phyloP scores from a whole-genome alignment of 2,329 filamentous ascomycete genomes.

The Talaromyces sp. region DNA sequence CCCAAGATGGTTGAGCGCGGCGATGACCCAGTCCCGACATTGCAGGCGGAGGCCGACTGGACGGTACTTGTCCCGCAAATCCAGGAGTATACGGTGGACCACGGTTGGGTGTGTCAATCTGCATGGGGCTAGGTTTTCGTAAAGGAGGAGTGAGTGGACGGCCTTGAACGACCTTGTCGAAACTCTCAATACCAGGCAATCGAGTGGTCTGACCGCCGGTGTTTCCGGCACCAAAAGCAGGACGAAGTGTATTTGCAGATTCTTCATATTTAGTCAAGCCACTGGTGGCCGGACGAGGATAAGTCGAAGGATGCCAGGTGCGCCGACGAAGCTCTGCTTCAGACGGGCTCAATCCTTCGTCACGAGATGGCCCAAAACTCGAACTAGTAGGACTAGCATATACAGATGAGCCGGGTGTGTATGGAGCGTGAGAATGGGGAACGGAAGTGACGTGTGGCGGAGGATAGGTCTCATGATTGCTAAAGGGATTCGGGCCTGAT shows the following conservation, averaged over 20 bases:
- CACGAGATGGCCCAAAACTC: slow-evolving; percentile 45
- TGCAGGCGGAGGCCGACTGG: slow-evolving; percentile 38
- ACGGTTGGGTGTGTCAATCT: slow-evolving; percentile 58
- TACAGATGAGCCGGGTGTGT: slow-evolving; percentile 57
- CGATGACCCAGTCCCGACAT: slow-evolving; percentile 45
- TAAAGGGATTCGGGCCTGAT: slow-evolving; percentile 70
- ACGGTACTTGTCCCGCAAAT: slow-evolving; percentile 32
- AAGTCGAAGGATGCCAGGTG: slow-evolving; percentile 77
- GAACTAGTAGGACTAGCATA: slow-evolving; percentile 67
- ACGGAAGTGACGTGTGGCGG: slow-evolving; percentile 55
- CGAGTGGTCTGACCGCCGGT: slow-evolving; percentile 59
- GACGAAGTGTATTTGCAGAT: slow-evolving; percentile 56
- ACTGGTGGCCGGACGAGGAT: slow-evolving; percentile 65
- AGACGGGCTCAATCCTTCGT: slow-evolving; percentile 37
- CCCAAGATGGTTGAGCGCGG: slow-evolving; percentile 48
- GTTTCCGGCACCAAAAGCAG: slow-evolving; percentile 54
- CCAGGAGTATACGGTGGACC: slow-evolving; percentile 35
- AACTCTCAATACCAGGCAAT: slow-evolving; percentile 87
- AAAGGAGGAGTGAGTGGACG: slow-evolving; percentile 61
- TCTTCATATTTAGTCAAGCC: slow-evolving; percentile 72
- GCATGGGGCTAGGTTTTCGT: slow-evolving; percentile 71
- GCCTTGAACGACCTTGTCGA: slow-evolving; percentile 68
- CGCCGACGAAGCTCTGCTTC: slow-evolving; percentile 78
- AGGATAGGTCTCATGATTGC: slow-evolving; percentile 58
- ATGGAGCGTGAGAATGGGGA: slow-evolving; percentile 55